A percentile compares a stretch with the other conserved stretches of the same genome.
Conservation (phyloP, 2,329 filamentous ascomycete species). For the Alternaria ethzedia region DNA sequence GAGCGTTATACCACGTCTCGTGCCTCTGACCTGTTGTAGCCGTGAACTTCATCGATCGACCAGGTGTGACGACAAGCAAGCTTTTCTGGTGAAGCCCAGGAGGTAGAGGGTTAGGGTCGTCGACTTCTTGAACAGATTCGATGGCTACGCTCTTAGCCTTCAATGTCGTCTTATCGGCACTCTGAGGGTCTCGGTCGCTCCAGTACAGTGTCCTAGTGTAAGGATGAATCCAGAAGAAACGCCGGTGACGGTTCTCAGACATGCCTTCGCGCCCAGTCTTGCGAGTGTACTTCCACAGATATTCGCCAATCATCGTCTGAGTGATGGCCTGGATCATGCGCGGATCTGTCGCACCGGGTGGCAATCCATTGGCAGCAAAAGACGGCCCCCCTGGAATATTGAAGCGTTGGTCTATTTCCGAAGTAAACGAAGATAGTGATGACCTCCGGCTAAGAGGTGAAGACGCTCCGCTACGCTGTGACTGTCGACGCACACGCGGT, state of each 20-base stretch:
- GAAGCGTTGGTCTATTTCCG: constrained; percentile 90
- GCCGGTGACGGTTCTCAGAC: constrained; percentile 86
- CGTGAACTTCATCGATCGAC: constrained; percentile 90
- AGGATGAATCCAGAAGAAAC: constrained; percentile 99
- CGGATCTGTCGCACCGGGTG: constrained; percentile 76
- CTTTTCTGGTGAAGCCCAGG: constrained; percentile 95
- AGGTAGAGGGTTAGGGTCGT: constrained; percentile 93
- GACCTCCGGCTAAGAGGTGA: constrained; percentile 70
- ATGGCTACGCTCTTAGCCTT: constrained; percentile 90
- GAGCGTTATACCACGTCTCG: constrained; percentile 97
- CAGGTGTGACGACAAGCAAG: constrained; percentile 86
- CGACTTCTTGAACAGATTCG: constrained; percentile 88
- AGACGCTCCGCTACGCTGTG: constrained; percentile 56
- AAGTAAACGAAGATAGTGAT: constrained; percentile 93
- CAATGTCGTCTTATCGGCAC: constrained; percentile 77
- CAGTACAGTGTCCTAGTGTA: constrained; percentile 97
- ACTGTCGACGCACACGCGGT: constrained; percentile 53
- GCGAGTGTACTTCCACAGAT: constrained; percentile 98
- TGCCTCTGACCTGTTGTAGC: constrained; percentile 92
- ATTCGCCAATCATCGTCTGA: constrained; percentile 99
- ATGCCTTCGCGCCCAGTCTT: constrained; percentile 88
- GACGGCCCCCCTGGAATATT: constrained; percentile 64
- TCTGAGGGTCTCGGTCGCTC: constrained; percentile 87
- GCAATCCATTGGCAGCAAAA: constrained; percentile 63
- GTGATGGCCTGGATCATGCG: constrained; percentile 99